Base-by-base conservation (phyloP, 257 asterid genomes). In the Jacaranda mimosifolia region DNA sequence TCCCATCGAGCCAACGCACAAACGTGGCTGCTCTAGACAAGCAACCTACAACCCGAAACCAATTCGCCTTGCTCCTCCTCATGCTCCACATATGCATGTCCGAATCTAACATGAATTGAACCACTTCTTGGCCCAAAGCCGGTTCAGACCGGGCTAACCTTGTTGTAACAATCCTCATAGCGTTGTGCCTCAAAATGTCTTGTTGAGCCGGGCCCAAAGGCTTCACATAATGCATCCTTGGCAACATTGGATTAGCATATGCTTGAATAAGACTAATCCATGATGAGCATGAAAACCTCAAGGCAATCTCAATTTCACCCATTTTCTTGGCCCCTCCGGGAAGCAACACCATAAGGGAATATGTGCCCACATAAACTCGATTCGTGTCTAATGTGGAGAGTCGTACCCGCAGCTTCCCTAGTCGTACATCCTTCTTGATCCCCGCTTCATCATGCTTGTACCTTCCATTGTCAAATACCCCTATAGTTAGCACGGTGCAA, bases 21-120 rank as follows among this genome's bases (percentile, higher is more conserved):
- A 92, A 77, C 0, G 87, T 71, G 72, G 97, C 97, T 2, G 89
- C 93, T 68, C 79, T 86, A 0, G 97, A 91, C 63, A 94, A 74
- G 84, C 97, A 94, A 5, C 97, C 93, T 0, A 91, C 85, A 3
- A 94, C 90, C 8, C 98, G 80, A 60, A 91, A 92, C 98, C 98
- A 94, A 70, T 94, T 94, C 1, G 97, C 97, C 89, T 94, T 94
- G 86, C 98, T 91, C 6, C 97, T 77, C 67, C 98, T 87, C 97
- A 94, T 88, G 87, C 97, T 94, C 98, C 97, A 94, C 83, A 91
- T 86, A 60, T 92, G 96, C 68, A 83, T 87, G 72, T 94, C 97
- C 2, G 97, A 83, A 60, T 94, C 98, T 78, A 94, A 67, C 94
- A 94, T 91, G 84, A 84, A 94, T 60, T 94, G 97, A 1, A 94